phyloP scores from a whole-genome alignment of 192 early-diverging fungal genomes.

The Coemansia sp. region DNA sequence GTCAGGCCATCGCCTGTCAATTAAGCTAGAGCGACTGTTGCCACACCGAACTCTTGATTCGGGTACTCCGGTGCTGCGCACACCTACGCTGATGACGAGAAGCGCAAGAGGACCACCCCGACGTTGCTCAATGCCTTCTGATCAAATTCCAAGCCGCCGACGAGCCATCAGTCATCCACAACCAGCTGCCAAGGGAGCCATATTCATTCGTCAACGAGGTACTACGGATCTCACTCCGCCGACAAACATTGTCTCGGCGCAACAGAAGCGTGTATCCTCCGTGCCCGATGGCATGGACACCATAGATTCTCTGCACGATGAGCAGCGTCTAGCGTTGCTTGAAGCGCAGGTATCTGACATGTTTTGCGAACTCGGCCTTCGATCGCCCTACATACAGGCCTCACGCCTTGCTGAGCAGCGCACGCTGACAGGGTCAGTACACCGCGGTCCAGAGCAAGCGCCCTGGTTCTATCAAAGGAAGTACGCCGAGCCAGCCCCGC shows the following conservation, averaged over 20 bases:
- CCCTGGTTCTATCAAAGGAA: constrained; percentile 28
- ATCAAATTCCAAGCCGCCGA: background rate
- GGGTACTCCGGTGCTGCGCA: background rate
- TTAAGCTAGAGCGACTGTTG: constrained; percentile 26
- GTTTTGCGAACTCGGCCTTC: constrained; percentile 36
- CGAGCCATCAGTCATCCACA: constrained; percentile 27
- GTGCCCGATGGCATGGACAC: too few species aligned
- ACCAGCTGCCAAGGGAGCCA: background rate
- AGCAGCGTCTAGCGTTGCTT: constrained; percentile 18
- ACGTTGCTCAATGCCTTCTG: background rate
- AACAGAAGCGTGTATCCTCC: background rate
- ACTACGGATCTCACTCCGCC: background rate
- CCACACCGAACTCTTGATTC: constrained; percentile 12
- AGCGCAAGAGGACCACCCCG: background rate
- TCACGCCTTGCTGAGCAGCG: constrained; percentile 2
- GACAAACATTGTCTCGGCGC: background rate
- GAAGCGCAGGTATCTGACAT: constrained; percentile 45
- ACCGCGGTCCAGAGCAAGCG: background rate
- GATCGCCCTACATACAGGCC: constrained; percentile 24
- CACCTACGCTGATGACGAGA: background rate
- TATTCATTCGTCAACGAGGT: background rate
- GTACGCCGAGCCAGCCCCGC: background rate
- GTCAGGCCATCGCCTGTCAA: constrained; percentile 19
- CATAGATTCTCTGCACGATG: background rate
- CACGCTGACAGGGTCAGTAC: background rate